These are phyloP conservation scores for Biscogniauxia marginata DNA, from an alignment of 2,329 filamentous ascomycete genomes.

Conservation along the genomic window DNA sequence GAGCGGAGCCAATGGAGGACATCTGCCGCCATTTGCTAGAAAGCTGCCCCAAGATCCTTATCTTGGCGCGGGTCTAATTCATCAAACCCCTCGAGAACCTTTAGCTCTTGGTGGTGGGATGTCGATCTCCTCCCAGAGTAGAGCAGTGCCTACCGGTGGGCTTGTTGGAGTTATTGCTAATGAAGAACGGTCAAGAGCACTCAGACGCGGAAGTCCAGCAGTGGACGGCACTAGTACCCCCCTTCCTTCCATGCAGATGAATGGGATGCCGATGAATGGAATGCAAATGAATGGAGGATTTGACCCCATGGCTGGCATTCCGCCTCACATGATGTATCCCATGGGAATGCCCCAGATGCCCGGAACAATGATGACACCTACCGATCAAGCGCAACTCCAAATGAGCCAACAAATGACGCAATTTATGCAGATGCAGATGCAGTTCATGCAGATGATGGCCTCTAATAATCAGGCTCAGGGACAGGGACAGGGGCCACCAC, in stretches of 20 bases:
- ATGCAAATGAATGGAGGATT: slow-evolving; percentile 39
- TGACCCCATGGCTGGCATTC: slow-evolving; percentile 50
- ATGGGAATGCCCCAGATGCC: slow-evolving; percentile 35
- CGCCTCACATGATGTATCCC: slow-evolving; percentile 50
- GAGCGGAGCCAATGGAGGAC: slow-evolving; percentile 38
- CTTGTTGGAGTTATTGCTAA: slow-evolving; percentile 85
- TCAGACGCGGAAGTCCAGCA: slow-evolving; percentile 76
- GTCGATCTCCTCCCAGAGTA: slow-evolving; percentile 37
- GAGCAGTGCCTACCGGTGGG: slow-evolving; percentile 65
- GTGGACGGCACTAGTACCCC: slow-evolving; percentile 48
- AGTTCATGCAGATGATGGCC: slow-evolving; percentile 85
- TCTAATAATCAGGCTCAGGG: slow-evolving; percentile 36
- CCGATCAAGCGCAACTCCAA: slow-evolving; percentile 73
- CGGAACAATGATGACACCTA: slow-evolving; percentile 49
- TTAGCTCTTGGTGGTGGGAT: slow-evolving; percentile 65
- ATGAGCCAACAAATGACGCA: slow-evolving; percentile 82
- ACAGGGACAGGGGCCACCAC: slow-evolving; percentile 28
- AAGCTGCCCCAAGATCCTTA: slow-evolving; percentile 84
- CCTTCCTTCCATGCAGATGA: slow-evolving; percentile 32
- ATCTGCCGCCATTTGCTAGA: slow-evolving; percentile 78
- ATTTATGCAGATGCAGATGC: slow-evolving; percentile 93
- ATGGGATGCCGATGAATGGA: slow-evolving; percentile 36
- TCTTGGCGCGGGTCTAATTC: slow-evolving; percentile 73
- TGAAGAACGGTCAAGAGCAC: slow-evolving; percentile 76
- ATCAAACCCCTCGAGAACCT: slow-evolving; percentile 70